Base-by-base conservation (phyloP, 352 stramenopile species). In the Plasmopara muralis region DNA sequence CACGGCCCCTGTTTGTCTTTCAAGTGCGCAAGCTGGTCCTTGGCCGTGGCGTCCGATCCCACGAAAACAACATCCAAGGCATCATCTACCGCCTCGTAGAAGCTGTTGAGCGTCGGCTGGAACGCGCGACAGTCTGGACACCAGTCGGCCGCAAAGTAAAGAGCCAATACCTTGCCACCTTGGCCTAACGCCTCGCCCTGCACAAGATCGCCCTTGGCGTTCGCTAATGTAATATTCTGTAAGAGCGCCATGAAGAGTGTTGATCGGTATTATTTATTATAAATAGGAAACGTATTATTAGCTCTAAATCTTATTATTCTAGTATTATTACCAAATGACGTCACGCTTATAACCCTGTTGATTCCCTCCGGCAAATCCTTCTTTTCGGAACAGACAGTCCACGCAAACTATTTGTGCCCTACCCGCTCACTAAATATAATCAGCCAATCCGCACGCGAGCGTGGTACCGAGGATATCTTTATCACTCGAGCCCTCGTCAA, bases 131-230 rank as follows among this genome's bases (percentile, higher is more conserved):
- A 94, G 60, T 92, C 72, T 2, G 81, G 79, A 47, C 83, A 94
- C 83, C 83, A 92, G 42, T 92, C 79, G 1, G 83, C 81, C 35
- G 78, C 70, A 54, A 93, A 93, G 67, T 88, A 91, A 13, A 93
- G 64, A 55, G 80, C 83, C 35, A 87, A 56, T 29, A 76, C 49
- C 47, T 85, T 86, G 54, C 63, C 74, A 31, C 64, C 40, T 12
- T 57, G 57, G n/a, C 75, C 62, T 9, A 71, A 55, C 28, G 60
- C 58, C 34, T 86, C 76, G 18, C 70, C 76, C 44, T 68, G 50
- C 34, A 70, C 59, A 15, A 55, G 57, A 20, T 84, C 68, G 51
- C 72, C 72, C 20, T 68, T 59, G 44, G 70, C 74, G 56, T 89
- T 86, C 30, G 66, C 66, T 9, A 89, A 62, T 52, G 76, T 66